Conservation (phyloP, 768 basidiomycete species). For the Mycena olivaceomarginata region DNA sequence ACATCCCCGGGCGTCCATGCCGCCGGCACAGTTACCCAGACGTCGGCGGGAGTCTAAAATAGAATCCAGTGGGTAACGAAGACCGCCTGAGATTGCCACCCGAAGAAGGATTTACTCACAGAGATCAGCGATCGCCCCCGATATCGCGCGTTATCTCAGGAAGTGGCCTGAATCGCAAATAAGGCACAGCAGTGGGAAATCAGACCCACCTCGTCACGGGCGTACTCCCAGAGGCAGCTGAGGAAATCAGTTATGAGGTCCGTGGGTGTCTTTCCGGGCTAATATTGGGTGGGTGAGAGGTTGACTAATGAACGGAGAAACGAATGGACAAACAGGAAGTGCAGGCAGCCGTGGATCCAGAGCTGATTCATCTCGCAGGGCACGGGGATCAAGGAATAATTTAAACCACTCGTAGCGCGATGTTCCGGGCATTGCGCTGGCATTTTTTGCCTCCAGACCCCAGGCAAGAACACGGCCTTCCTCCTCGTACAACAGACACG, state of each 20-base stretch:
- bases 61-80: constrained; percentile 21
- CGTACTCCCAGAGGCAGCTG: constrained; percentile 90
- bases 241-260: constrained; percentile 92
- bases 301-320: neutral
- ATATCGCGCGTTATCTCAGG: constrained; percentile 85
- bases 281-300: constrained; percentile 41
- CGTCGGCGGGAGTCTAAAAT: constrained; percentile 38
- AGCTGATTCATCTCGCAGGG: constrained; percentile 80
- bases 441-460: constrained; percentile 38
- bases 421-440: constrained; percentile 51
- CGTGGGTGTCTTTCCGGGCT: constrained; percentile 85
- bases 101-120: constrained; percentile 65
- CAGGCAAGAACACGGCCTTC: constrained; percentile 64
- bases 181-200: no score
- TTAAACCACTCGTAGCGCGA: constrained; percentile 76
- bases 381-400: constrained; percentile 89
- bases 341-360: constrained; percentile 88
- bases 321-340: constrained; percentile 77
- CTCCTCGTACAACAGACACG: constrained; percentile 89
- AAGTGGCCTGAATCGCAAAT: no score
- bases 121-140: constrained; percentile 88
- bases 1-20: constrained; percentile 34
- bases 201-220: constrained; percentile 73
- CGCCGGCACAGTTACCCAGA: constrained; percentile 38
- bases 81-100: neutral